Evolutionary conservation across 257 asterid genomes (phyloP).

Genomic region (Haberlea rhodopensis): DNA sequence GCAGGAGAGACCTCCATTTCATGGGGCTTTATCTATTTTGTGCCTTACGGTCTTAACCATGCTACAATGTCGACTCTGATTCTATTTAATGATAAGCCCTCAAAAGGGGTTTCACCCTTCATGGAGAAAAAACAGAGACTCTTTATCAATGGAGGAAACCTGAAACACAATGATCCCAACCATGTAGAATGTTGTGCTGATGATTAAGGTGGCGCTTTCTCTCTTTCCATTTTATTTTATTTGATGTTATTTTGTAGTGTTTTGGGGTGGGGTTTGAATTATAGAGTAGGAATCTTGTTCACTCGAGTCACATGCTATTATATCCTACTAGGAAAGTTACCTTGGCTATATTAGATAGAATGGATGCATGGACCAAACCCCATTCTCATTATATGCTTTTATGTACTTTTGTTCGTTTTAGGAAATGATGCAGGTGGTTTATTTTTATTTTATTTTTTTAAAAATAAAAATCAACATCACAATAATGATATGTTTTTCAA

Average conservation of each 20-base stretch:
- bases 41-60: constrained; percentile 30
- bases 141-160: constrained; percentile 18
- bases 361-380: constrained; percentile 25
- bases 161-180: not conserved
- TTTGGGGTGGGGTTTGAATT: constrained; percentile 25
- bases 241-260: constrained; percentile 24
- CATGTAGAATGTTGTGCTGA: constrained; percentile 21
- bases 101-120: constrained; percentile 1
- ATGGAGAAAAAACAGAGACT: constrained; percentile 9
- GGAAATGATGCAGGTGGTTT: not conserved
- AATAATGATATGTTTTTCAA: too few species aligned
- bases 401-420: not conserved
- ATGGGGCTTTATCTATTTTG: constrained; percentile 30
- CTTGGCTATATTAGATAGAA: constrained; percentile 25
- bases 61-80: constrained; percentile 27
- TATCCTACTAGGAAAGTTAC: constrained; percentile 14
- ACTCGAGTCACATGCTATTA: constrained; percentile 12
- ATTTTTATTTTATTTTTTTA: too few species aligned
- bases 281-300: constrained; percentile 23
- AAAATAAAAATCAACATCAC: not conserved
- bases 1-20: constrained; percentile 38
- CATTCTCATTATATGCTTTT: constrained; percentile 19
- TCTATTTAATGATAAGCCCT: not conserved
- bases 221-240: constrained; percentile 18
- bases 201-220: constrained; percentile 32